phyloP scores from a whole-genome alignment of 192 early-diverging fungal genomes.

The Ambispora gerdemannii region DNA sequence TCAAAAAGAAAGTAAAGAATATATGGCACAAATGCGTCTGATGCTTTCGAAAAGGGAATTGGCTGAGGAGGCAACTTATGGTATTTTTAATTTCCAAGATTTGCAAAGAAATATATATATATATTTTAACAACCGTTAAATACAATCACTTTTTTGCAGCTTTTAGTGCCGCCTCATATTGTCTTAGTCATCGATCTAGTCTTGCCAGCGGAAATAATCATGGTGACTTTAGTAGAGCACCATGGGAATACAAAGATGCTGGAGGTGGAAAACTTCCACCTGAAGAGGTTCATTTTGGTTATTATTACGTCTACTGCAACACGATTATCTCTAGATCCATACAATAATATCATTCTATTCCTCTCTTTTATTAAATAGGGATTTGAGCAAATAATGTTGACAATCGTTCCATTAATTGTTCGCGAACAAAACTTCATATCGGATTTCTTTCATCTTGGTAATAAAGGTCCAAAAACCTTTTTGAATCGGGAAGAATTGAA shows the following conservation, averaged over 20 bases:
- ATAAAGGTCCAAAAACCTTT: constrained; percentile 48
- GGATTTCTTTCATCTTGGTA: constrained; percentile 75
- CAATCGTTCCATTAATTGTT: constrained; percentile 65
- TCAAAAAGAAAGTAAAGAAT: constrained; percentile 46
- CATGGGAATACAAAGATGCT: constrained; percentile 26
- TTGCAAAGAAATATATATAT: neutral
- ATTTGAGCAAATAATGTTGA: constrained; percentile 58
- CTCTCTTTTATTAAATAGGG: constrained; percentile 37
- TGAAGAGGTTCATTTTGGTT: constrained; percentile 19
- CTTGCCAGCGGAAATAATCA: neutral
- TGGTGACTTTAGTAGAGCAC: constrained; percentile 2
- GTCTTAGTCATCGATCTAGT: neutral
- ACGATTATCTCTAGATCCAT: neutral
- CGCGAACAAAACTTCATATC: constrained; percentile 90
- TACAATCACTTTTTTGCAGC: neutral
- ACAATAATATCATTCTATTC: neutral
- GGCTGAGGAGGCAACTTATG: constrained; percentile 42
- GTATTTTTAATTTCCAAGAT: constrained; percentile 24
- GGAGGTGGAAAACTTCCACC: constrained; percentile 28
- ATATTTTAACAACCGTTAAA: neutral
- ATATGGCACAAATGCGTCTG: constrained; percentile 3
- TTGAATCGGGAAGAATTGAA: constrained; percentile 42
- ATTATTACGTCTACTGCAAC: neutral
- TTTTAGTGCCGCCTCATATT: constrained; percentile 21
- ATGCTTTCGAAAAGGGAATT: constrained; percentile 41